Evolutionary conservation across 2,329 filamentous ascomycete genomes (phyloP).

Genomic region (Balansia obtecta): DNA sequence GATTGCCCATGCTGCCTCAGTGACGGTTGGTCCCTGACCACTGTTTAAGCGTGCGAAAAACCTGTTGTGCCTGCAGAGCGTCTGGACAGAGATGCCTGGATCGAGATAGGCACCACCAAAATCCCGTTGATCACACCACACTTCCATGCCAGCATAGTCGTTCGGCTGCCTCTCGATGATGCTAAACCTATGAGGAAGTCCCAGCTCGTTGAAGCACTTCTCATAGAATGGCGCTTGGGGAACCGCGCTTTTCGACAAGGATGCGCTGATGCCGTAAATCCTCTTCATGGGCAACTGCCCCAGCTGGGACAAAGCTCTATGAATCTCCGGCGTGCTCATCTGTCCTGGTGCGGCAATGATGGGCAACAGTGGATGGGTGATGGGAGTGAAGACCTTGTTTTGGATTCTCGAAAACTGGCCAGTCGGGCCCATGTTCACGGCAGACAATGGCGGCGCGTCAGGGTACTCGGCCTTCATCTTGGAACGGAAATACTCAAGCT

Average conservation of each 20-base stretch:
- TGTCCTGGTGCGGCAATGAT: constrained; percentile 79
- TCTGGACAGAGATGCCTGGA: constrained; percentile 51
- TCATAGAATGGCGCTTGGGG: constrained; percentile 78
- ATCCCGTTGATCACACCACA: constrained; percentile 57
- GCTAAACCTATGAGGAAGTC: constrained; percentile 71
- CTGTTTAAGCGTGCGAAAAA: constrained; percentile 39
- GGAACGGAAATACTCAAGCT: constrained; percentile 79
- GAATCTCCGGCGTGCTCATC: constrained; percentile 76
- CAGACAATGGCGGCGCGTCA: constrained; percentile 61
- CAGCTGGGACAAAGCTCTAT: constrained; percentile 63
- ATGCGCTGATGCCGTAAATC: constrained; percentile 68
- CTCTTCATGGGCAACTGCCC: constrained; percentile 69
- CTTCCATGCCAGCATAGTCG: constrained; percentile 53
- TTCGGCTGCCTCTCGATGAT: constrained; percentile 60
- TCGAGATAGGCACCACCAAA: constrained; percentile 78
- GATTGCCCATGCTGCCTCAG: constrained; percentile 65
- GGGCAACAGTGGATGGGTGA: constrained; percentile 73
- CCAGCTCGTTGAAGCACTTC: constrained; percentile 70
- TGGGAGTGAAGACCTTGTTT: constrained; percentile 78
- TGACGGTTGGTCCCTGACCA: constrained; percentile 45
- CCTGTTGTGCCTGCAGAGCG: constrained; percentile 43
- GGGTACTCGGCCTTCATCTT: constrained; percentile 58
- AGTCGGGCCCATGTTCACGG: constrained; percentile 78
- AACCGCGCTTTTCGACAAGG: constrained; percentile 47
- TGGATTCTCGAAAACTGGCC: constrained; percentile 74